Base-by-base conservation (phyloP, 306 rosid species). In the Begonia peltatifolia region DNA sequence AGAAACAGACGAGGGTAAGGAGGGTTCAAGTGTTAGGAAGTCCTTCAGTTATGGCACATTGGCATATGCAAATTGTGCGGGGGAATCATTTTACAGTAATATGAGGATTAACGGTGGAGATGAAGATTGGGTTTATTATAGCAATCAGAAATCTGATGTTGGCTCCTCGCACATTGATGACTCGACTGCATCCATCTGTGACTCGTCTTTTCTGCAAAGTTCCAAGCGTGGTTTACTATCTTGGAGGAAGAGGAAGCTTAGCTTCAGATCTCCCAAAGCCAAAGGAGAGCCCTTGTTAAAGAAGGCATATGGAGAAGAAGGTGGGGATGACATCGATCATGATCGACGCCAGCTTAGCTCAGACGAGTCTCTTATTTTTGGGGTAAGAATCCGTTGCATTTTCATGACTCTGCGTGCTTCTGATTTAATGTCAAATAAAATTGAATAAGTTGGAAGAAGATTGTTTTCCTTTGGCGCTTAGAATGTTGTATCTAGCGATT, bases 201-300 rank as follows among this genome's bases (percentile, higher is more conserved):
- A 86, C 63, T 78, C 79, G 15, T 57, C 82, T 60, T 15, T 65
- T 23, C 63, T 63, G 44, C 93, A 69, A 56, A 80, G 79, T 64
- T 83, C 99, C 14, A 92, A 76, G 73, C 94, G 94, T 7, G 83
- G 99, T 30, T 71, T 92, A 60, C 63, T 92, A 38, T 76, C 99
- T 18, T 92, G 99, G 99, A 87, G 93, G 77, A 92, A 92, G 94
- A 86, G 99, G 69, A 92, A 92, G 82, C 58, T 92, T 81, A 92
- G 88, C 67, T 92, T 92, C 78, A 84, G 96, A 64, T 87, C 99
- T 59, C 99, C 96, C 30, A 87, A 92, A 63, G 77, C 93, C 44
- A 86, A 92, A 66, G 99, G 99, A 55, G 99, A 92, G 65, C 99
- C 99, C 0, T 68, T 92, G 76, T 52, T 86, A 22, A 92, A 92